Base-by-base conservation (phyloP, 2,329 filamentous ascomycete genomes). In the Sarocladiaceae sp. region DNA sequence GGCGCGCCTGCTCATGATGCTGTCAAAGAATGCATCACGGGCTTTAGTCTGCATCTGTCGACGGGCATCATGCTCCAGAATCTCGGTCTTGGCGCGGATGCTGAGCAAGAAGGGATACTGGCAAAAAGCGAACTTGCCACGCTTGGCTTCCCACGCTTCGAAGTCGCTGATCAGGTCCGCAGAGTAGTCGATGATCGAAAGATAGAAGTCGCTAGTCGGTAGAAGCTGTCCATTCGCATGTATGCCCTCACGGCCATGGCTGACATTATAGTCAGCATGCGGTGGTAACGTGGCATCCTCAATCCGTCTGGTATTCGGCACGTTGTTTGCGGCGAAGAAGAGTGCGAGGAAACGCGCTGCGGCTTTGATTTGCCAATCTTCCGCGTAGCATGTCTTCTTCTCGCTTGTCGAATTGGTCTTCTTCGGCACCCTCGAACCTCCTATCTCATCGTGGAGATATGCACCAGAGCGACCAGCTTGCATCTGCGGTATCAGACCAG, bases 91-190 rank as follows among this genome's bases (percentile, higher is more conserved):
- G 25, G 91, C 87, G 75, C 90, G 92, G 57, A 97, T 91, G 56
- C 90, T 96, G 36, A 97, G 76, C 59, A 96, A 85, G 62, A 96
- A 95, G 0, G 92, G 90, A 61, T 95, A 96, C 64, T 96, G 90
- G 64, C 91, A 96, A 63, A 97, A 96, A 0, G 88, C 82, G 64
- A 96, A 96, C 58, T 84, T 89, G 18, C 79, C 78, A 50, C 79
- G 78, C 57, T 80, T 86, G 4, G 82, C 79, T 64, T 96, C 91
- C 92, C 92, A 97, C 10, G 83, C 78, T 62, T 96, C 90, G 61
- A 95, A 96, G 64, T 97, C 92, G 0, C 81, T 82, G 44, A 94
- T 81, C 6, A 96, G 76, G 63, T 96, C 90, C n/a, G 86, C 82
- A 20, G 29, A 36, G 60, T 90, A 90, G 64, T 97, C 92, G 10